These are phyloP conservation scores for Monosporozyma siamensis DNA, from an alignment of 805 yeast species.

Conservation along the genomic window DNA sequence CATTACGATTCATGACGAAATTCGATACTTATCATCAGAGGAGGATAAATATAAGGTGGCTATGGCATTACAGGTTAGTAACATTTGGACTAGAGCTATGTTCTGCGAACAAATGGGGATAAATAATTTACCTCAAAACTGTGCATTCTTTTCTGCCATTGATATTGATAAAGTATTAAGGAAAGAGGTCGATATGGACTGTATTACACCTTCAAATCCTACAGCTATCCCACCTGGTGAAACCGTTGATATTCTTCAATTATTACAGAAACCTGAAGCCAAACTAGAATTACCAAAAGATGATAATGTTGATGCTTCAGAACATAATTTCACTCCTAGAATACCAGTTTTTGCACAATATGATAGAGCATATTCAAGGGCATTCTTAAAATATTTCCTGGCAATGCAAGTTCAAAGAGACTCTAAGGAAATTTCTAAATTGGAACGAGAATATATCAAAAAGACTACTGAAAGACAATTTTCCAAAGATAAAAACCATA, in stretches of 20 bases:
- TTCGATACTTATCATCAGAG: conserved; percentile 67
- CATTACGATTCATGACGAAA: conserved; percentile 91
- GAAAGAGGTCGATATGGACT: conserved; percentile 86
- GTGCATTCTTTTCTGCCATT: conserved; percentile 91
- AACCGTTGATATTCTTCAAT: conserved; percentile 48
- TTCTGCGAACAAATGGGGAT: conserved; percentile 90
- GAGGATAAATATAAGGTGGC: conserved; percentile 72
- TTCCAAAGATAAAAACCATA: conserved; percentile 7
- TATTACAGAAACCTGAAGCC: conserved; percentile 37
- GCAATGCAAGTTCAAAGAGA: conserved; percentile 25
- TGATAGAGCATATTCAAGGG: conserved; percentile 21
- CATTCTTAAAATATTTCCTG: conserved; percentile 20
- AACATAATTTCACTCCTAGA: conserved; percentile 17
- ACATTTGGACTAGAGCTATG: conserved; percentile 93
- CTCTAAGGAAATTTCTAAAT: conserved; percentile 16
- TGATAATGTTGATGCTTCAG: conserved; percentile 15
- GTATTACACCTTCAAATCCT: conserved; percentile 84
- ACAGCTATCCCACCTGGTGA: conserved; percentile 69
- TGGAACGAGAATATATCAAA: conserved; percentile 20
- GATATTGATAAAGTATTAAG: conserved; percentile 83
- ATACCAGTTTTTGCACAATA: conserved; percentile 27
- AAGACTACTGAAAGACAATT: conserved; percentile 10
- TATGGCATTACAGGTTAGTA: conserved; percentile 76
- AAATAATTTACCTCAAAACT: conserved; percentile 80
- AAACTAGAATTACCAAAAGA: conserved; percentile 13